Conservation (phyloP, 176 grass and related monocot species). For the Eremochloa ophiuroides region DNA sequence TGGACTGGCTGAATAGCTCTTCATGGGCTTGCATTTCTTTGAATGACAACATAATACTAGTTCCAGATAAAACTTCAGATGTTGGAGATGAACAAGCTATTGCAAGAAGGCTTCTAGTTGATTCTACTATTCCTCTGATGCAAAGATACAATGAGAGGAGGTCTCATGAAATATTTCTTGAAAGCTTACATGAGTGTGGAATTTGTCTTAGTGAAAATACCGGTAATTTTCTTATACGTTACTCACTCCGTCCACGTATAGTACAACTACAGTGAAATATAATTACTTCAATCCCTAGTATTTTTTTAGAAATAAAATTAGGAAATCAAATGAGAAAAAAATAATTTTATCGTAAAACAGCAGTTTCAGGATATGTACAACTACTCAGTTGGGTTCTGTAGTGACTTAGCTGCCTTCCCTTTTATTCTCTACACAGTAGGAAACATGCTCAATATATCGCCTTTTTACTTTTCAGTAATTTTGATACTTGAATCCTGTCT, state of each 20-base stretch:
- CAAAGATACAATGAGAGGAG: constrained; percentile 46
- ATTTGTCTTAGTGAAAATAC: constrained; percentile 59
- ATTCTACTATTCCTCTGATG: constrained; percentile 46
- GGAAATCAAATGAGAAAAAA: background rate
- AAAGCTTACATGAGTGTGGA: constrained; percentile 42
- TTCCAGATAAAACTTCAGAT: background rate
- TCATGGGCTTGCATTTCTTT: constrained; percentile 46
- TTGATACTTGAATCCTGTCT: background rate
- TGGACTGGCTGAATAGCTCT: constrained; percentile 51
- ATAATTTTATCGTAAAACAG: background rate
- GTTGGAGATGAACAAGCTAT: constrained; percentile 40
- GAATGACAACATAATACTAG: constrained; percentile 33
- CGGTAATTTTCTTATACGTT: constrained; percentile 30
- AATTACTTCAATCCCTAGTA: background rate
- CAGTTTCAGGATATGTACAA: background rate
- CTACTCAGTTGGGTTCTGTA: background rate
- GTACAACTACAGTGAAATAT: too few species aligned
- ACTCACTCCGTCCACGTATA: too few species aligned
- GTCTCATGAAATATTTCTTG: constrained; percentile 54
- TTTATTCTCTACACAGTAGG: background rate
- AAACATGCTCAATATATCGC: background rate
- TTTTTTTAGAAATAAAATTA: background rate
- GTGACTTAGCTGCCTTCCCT: background rate
- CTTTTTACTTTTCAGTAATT: background rate
- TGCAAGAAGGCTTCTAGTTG: constrained; percentile 30